Evolutionary conservation across 345 rosid species (phyloP).

Genomic region (Raphanus raphanistrum): DNA sequence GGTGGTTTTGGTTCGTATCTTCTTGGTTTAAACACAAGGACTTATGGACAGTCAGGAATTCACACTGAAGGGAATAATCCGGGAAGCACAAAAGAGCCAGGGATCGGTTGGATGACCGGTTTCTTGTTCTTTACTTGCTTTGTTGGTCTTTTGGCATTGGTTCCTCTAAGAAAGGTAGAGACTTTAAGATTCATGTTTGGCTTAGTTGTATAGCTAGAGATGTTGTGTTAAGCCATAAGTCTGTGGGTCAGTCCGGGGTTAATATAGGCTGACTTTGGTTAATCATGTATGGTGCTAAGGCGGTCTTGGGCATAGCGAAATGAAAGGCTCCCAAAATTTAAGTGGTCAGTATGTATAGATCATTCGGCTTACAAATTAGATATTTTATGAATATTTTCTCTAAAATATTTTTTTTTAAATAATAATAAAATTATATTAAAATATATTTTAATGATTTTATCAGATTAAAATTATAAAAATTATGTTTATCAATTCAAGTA

Average conservation of each 20-base stretch:
- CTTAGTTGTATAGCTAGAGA: not conserved
- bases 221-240: constrained; percentile 5
- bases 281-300: not conserved
- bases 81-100: constrained; percentile 72
- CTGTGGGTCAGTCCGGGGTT: not conserved
- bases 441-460: too few species aligned
- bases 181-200: not conserved
- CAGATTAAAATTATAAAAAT: too few species aligned
- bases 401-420: too few species aligned
- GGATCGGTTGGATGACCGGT: constrained; percentile 81
- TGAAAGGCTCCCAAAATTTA: not conserved
- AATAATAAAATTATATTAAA: too few species aligned
- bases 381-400: too few species aligned
- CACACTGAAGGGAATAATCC: constrained; percentile 67
- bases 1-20: constrained; percentile 97
- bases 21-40: constrained; percentile 64
- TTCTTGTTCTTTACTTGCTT: constrained; percentile 75
- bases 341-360: not conserved
- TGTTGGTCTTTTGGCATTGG: constrained; percentile 81
- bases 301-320: not conserved
- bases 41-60: constrained; percentile 70
- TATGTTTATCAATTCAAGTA: too few species aligned
- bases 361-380: not conserved
- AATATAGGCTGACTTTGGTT: not conserved
- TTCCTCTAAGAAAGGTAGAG: constrained; percentile 78